Evolutionary conservation across 176 grass and related monocot species (phyloP).

Genomic region (Thinopyrum elongatum): DNA sequence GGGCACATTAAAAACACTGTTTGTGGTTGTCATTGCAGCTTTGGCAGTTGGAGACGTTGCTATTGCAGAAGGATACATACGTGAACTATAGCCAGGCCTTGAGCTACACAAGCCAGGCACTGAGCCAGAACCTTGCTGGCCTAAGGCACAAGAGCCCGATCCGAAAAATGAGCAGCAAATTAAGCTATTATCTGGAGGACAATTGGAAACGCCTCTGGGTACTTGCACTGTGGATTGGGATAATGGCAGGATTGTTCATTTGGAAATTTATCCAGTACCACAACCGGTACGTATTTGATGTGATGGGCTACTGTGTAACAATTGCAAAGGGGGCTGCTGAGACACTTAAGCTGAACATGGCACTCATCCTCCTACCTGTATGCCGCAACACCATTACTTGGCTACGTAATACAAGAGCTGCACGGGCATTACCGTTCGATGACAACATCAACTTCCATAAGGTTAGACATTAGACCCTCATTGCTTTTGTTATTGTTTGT

Average conservation of each 20-base stretch:
- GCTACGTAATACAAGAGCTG: constrained; percentile 76
- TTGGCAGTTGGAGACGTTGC: constrained; percentile 90
- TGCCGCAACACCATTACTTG: constrained; percentile 98
- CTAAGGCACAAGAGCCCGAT: constrained; percentile 62
- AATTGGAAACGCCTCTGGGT: constrained; percentile 98
- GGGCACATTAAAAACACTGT: background rate
- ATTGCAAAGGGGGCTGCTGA: constrained; percentile 89
- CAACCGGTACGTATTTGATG: constrained; percentile 58
- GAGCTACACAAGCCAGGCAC: constrained; percentile 82
- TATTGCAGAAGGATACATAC: constrained; percentile 92
- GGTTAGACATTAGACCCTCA: constrained; percentile 41
- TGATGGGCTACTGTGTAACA: constrained; percentile 94
- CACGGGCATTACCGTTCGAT: constrained; percentile 80
- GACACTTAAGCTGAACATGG: constrained; percentile 98
- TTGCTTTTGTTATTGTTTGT: background rate
- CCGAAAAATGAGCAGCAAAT: constrained; percentile 62
- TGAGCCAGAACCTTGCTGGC: constrained; percentile 74
- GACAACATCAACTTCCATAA: constrained; percentile 98
- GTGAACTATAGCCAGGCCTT: constrained; percentile 86
- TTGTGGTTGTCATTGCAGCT: constrained; percentile 54
- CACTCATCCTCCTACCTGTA: constrained; percentile 84
- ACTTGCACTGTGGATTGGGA: constrained; percentile 71
- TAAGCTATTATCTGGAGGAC: constrained; percentile 89
- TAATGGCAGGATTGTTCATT: constrained; percentile 82
- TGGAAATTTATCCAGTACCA: constrained; percentile 98